Percentiles rank a stretch among this genome's conserved stretches.
These are phyloP conservation scores for Ceratobasidium sp. DNA, from an alignment of 1,284 basidiomycete genomes.

Conservation along the genomic window DNA sequence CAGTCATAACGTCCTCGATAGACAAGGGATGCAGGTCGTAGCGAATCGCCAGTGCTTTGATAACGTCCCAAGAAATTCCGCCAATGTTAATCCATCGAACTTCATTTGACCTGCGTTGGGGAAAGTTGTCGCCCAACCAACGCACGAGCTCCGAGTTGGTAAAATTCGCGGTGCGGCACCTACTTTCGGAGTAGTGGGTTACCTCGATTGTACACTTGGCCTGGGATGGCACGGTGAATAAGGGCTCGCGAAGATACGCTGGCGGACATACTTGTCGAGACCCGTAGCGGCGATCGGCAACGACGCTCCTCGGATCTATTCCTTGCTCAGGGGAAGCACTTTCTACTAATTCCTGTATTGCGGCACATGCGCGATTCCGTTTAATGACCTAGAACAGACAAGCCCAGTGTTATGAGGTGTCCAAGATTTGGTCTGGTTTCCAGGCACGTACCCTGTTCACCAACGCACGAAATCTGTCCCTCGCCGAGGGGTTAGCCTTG, in stretches of 20 bases:
- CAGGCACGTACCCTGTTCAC: conserved; percentile 18
- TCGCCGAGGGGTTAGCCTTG: not conserved
- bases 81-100: conserved; percentile 43
- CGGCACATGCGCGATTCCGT: not conserved
- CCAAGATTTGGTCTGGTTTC: not conserved
- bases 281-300: conserved; percentile 23
- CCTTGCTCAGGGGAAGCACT: conserved; percentile 17
- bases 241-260: not conserved
- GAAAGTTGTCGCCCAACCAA: conserved; percentile 1
- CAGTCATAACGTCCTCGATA: conserved; percentile 38
- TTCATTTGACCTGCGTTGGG: not conserved
- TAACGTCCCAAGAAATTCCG: conserved; percentile 43
- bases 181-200: conserved; percentile 8
- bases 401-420: not conserved
- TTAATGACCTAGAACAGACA: conserved; percentile 15
- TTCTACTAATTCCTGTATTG: not conserved
- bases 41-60: conserved; percentile 37
- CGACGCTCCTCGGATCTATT: conserved; percentile 10
- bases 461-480: conserved; percentile 10
- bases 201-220: conserved; percentile 20
- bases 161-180: conserved; percentile 5
- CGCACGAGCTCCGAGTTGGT: conserved; percentile 2
- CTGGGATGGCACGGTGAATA: not conserved
- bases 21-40: conserved; percentile 40
- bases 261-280: not conserved